Percentiles rank a stretch among this genome's conserved stretches.
Conservation (phyloP, 1,139 yeast species). For the Saccharomyces hybrid region DNA sequence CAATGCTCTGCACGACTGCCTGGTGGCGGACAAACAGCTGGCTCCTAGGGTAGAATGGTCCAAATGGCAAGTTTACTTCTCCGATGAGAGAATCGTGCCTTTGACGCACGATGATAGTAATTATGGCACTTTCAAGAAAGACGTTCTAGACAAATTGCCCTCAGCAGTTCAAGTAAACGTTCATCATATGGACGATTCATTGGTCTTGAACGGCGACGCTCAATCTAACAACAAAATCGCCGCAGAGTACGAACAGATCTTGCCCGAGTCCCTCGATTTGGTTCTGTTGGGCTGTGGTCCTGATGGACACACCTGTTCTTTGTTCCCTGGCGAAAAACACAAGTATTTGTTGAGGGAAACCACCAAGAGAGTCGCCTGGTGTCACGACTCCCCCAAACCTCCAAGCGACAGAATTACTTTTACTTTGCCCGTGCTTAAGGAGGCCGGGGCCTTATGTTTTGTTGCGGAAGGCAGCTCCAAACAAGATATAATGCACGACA, state of each 20-base stretch:
- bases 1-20: slow-evolving; percentile 61
- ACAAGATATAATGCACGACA: slow-evolving; percentile 61
- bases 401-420: slow-evolving; percentile 86
- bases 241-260: slow-evolving; percentile 69
- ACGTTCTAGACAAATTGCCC: slow-evolving; percentile 67
- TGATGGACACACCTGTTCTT: slow-evolving; percentile 94
- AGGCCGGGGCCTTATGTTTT: slow-evolving; percentile 60
- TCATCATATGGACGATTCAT: slow-evolving; percentile 70
- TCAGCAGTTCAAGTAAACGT: slow-evolving; percentile 35
- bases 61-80: slow-evolving; percentile 91
- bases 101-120: slow-evolving; percentile 78
- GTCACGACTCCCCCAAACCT: slow-evolving; percentile 88
- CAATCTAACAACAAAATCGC: slow-evolving; percentile 57
- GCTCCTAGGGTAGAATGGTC: slow-evolving; percentile 63
- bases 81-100: slow-evolving; percentile 93
- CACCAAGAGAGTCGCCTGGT: slow-evolving; percentile 83
- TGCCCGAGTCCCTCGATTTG: slow-evolving; percentile 77
- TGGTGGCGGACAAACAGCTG: slow-evolving; percentile 49
- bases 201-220: slow-evolving; percentile 56
- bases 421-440: slow-evolving; percentile 85
- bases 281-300: slow-evolving; percentile 94
- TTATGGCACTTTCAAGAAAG: slow-evolving; percentile 77
- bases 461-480: slow-evolving; percentile 88
- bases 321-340: slow-evolving; percentile 59
- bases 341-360: slow-evolving; percentile 60